Evolutionary conservation across 1,139 yeast species (phyloP), one percentile per base, ranked within the genome.

Genomic region (Torulaspora globosa): DNA sequence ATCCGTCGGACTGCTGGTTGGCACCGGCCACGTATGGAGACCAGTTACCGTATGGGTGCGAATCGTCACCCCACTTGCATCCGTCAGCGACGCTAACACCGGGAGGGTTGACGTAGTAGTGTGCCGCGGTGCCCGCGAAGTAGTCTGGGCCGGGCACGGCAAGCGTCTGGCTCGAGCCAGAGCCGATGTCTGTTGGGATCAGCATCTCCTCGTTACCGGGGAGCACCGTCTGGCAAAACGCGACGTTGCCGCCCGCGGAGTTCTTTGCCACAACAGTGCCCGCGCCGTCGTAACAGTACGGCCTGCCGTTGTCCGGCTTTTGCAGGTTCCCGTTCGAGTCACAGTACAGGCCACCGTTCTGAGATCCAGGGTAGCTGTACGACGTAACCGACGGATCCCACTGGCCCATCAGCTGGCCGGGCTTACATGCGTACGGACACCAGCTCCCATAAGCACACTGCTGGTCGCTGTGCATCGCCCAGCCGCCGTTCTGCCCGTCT

Each of bases 171-270:
- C 70, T 53, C 14, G 70, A 57, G 10, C 79, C 77, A 9, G 74
- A 68, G 21, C 67, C 71, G 41, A 85, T 79, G 46, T 73, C 67
- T 24, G 94, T 87, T 49, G 96, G 96, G 54, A 88, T 87, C 64
- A 87, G 73, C 96, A 88, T 88, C 58, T 88, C 95, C 70, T 88
- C 96, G 65, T 86, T 84, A 51, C 96, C 96, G 18, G 96, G 96
- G 50, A 88, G 73, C 11, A 88, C 96, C 3, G 96, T 88, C 71
- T 89, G 96, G 68, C 96, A 88, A 68, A 88, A 81, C 9, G 96
- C 89, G 53, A 86, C 88, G 50, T 76, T 70, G 5, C 67, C 54
- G 39, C 71, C 70, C 35, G 78, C 76, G 19, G 63, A 59, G 71
- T 85, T 86, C 49, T 71, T 61, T 34, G 80, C 95, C 28, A 68